Percentiles rank a stretch among this genome's conserved stretches.
These are phyloP conservation scores for Ophiocordyceps sinensis DNA, from an alignment of 2,329 filamentous ascomycete species.

Conservation along the genomic window DNA sequence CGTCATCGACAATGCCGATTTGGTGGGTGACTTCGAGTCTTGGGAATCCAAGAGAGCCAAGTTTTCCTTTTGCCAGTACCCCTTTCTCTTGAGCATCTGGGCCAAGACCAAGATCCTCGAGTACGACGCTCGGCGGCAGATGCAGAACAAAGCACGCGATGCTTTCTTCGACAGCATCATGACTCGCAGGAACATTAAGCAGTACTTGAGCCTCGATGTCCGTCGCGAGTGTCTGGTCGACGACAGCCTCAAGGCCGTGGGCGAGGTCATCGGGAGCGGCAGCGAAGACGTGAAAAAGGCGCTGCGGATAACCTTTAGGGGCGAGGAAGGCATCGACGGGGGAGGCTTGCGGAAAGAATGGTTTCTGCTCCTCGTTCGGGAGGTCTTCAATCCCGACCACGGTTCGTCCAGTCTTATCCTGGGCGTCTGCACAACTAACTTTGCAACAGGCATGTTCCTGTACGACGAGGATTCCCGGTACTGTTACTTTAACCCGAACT, in stretches of 20 bases:
- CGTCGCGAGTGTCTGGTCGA: constrained; percentile 77
- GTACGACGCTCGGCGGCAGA: constrained; percentile 74
- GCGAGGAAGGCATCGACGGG: constrained; percentile 83
- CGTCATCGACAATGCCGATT: constrained; percentile 71
- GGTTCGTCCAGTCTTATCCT: constrained; percentile 35
- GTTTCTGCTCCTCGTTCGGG: constrained; percentile 77
- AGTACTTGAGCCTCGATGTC: constrained; percentile 64
- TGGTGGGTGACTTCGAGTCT: constrained; percentile 71
- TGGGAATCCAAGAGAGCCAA: constrained; percentile 66
- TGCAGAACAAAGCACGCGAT: constrained; percentile 76
- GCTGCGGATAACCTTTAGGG: constrained; percentile 68
- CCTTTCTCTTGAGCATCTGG: constrained; percentile 82
- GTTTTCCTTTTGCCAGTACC: constrained; percentile 86
- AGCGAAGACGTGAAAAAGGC: constrained; percentile 84
- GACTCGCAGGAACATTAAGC: constrained; percentile 56
- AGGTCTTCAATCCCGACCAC: constrained; percentile 83
- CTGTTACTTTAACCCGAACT: constrained; percentile 87
- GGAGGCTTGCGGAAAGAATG: constrained; percentile 87
- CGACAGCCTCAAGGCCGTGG: constrained; percentile 72
- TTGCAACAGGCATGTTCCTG: constrained; percentile 61
- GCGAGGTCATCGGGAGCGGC: constrained; percentile 67
- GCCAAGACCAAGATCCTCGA: constrained; percentile 86
- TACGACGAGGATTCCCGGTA: constrained; percentile 84
- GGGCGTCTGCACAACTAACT: background rate
- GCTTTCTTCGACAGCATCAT: constrained; percentile 86